Percentiles rank a stretch among this genome's conserved stretches.
Conservation (phyloP, 2,329 filamentous ascomycete genomes). For the Aspergillus melleus region DNA sequence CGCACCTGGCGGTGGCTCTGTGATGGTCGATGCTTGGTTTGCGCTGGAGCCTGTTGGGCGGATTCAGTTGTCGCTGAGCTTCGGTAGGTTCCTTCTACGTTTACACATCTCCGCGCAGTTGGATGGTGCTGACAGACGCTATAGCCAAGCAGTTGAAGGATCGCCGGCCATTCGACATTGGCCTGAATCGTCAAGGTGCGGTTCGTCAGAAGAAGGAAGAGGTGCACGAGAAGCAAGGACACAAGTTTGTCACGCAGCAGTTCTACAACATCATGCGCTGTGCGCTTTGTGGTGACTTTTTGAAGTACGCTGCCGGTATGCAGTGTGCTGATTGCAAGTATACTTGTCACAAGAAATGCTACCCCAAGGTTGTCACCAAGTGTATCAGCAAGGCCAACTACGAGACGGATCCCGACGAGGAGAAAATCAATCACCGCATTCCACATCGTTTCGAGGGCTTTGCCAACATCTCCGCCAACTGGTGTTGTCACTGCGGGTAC, state of each 20-base stretch:
- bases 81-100: conserved; percentile 51
- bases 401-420: conserved; percentile 96
- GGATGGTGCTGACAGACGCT: conserved; percentile 20
- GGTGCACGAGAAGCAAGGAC: conserved; percentile 96
- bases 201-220: conserved; percentile 98
- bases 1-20: conserved; percentile 29
- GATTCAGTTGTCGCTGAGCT: conserved; percentile 87
- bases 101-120: neutral
- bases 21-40: conserved; percentile 87
- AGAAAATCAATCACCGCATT: conserved; percentile 99
- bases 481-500: conserved; percentile 99
- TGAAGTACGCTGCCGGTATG: conserved; percentile 98
- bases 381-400: conserved; percentile 99
- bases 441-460: conserved; percentile 97
- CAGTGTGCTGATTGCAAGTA: conserved; percentile 99
- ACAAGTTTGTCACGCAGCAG: conserved; percentile 98
- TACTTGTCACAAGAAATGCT: conserved; percentile 98
- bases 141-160: conserved; percentile 81
- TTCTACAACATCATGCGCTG: conserved; percentile 99
- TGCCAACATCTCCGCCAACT: conserved; percentile 96
- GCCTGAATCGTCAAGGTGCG: conserved; percentile 90
- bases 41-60: conserved; percentile 91
- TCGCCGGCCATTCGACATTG: conserved; percentile 78
- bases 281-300: conserved; percentile 93
- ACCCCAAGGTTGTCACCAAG: conserved; percentile 94